Evolutionary conservation across 768 basidiomycete genomes (phyloP).

Genomic region (Leccinum imitatum): DNA sequence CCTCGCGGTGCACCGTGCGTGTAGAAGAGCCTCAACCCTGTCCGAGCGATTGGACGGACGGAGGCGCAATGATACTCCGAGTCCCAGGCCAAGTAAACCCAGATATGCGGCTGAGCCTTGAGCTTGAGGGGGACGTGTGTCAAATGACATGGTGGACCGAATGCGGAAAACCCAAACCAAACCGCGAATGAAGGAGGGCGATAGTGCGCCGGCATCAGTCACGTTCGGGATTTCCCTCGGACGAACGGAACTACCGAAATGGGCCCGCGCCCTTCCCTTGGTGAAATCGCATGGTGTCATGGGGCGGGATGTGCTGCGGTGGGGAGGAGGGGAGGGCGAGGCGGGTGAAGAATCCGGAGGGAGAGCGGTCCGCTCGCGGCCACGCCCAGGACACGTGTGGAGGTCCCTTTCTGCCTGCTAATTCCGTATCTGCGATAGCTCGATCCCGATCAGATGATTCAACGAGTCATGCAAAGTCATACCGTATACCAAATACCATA

Average conservation of each 20-base stretch:
- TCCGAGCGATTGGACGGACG: background rate
- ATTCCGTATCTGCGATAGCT: background rate
- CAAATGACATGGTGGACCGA: slow-evolving; percentile 10
- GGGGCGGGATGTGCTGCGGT: background rate
- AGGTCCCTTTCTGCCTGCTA: background rate
- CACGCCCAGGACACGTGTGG: slow-evolving; percentile 13
- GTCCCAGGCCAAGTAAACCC: background rate
- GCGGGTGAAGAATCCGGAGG: background rate
- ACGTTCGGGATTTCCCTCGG: slow-evolving; percentile 17
- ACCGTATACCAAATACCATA: background rate
- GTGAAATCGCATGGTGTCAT: background rate
- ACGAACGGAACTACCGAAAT: background rate
- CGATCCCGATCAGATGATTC: background rate
- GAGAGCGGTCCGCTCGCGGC: background rate
- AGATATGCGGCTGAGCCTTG: background rate
- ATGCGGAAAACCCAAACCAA: slow-evolving; percentile 13
- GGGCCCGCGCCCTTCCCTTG: background rate
- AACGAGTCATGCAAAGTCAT: background rate
- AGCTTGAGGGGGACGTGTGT: background rate
- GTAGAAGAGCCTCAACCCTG: background rate
- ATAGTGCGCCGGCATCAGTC: slow-evolving; percentile 15
- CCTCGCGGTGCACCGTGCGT: background rate
- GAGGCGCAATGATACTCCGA: background rate
- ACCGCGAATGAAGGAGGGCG: slow-evolving; percentile 1
- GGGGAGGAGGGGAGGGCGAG: background rate